Base-by-base conservation (phyloP, 2,329 filamentous ascomycete genomes). In the Penicillium freii region DNA sequence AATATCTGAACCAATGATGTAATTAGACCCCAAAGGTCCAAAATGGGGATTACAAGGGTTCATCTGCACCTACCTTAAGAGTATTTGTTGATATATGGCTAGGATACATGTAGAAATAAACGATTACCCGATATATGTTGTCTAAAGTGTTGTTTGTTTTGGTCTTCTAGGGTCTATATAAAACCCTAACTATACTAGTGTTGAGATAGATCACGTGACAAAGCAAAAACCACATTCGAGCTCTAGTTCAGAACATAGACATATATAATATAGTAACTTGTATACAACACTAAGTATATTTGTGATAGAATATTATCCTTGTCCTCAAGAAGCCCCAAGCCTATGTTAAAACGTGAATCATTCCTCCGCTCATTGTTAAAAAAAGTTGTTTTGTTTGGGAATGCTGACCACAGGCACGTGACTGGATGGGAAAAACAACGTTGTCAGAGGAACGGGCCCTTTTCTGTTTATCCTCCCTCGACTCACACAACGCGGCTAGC, bases 381-480 rank as follows among this genome's bases (percentile, higher is more conserved):
- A 34, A 34, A 9, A 3, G 17, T 47, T 47, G 19, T 62, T 63
- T 62, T 63, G 56, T 60, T 62, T 62, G 44, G 57, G 64, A 66
- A 69, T 70, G 67, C 60, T 68, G 63, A 70, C 57, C 38, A 65
- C 60, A 62, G 29, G 48, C 72, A 75, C 72, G 72, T 74, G 72
- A 74, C 62, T 31, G 3, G 3, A 34, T 36, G 11, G 27, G 25
- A 58, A 62, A 70, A 72, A 69, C 66, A 71, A 69, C 71, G 73
- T 75, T 75, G 73, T 73, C 72, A 74, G 72, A 75, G 73, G 71
- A 74, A 75, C 73, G 69, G 69, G 68, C 58, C 57, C 54, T 56
- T 67, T 66, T 75, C 72, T 75, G 72, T 75, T 75, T 75, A 75
- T 72, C 64, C 67, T 72, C 67, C 66, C 53, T 64, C 63, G 54